These are phyloP conservation scores for Trichosporon faecale DNA, from an alignment of 1,284 basidiomycete genomes.

Conservation along the genomic window DNA sequence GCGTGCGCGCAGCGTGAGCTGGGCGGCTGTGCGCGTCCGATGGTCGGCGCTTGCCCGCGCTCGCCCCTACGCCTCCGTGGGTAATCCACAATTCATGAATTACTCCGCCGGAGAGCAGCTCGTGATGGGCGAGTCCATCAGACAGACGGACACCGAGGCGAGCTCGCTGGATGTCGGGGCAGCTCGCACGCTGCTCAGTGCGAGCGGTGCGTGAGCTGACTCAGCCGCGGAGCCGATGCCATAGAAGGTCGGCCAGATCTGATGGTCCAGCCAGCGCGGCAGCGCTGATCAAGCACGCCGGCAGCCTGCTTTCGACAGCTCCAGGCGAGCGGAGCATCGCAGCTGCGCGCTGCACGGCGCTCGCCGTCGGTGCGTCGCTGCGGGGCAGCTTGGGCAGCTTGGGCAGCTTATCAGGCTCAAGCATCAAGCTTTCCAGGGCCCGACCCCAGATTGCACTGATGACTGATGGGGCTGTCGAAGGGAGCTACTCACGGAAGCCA, in stretches of 20 bases:
- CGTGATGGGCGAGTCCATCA: background rate
- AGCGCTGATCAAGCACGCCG: no score
- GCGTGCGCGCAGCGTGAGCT: background rate
- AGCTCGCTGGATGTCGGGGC: background rate
- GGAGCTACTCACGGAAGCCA: background rate
- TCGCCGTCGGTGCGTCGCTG: background rate
- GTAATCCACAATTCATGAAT: background rate
- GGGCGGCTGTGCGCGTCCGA: background rate
- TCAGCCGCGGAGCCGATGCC: background rate
- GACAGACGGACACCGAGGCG: background rate
- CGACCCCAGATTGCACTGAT: background rate
- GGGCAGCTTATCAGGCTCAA: background rate
- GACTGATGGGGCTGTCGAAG: background rate
- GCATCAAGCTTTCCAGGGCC: background rate
- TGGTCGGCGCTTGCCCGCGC: background rate
- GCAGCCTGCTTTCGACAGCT: no score
- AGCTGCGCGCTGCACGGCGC: background rate
- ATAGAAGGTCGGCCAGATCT: background rate
- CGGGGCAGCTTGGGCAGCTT: no score
- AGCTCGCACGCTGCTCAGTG: background rate
- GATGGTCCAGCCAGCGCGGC: no score
- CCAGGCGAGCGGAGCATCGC: no score
- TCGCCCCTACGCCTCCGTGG: background rate
- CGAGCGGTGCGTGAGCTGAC: background rate
- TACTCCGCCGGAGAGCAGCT: background rate